A percentile compares a stretch with the other conserved stretches of the same genome.
These are phyloP conservation scores for Cladobotryum mycophilum DNA, from an alignment of 2,329 filamentous ascomycete species.

Conservation along the genomic window DNA sequence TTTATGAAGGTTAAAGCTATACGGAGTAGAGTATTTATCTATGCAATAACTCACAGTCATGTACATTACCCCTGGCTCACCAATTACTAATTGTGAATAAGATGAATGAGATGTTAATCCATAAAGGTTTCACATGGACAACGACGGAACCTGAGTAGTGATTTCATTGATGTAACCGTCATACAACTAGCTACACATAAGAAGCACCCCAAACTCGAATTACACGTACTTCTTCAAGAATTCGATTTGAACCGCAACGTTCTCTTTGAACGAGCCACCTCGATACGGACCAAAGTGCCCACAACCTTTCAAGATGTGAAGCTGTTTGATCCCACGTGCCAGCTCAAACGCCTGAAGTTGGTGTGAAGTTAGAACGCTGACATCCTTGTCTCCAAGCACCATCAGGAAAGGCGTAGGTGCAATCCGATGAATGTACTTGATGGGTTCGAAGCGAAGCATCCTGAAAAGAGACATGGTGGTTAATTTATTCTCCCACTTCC, in stretches of 20 bases:
- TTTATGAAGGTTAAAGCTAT: too few species aligned
- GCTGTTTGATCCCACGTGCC: constrained; percentile 11
- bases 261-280: constrained; percentile 5
- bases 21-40: too few species aligned
- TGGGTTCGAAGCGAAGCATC: constrained; percentile 5
- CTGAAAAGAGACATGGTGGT: constrained; percentile 7
- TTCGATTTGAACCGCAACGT: background rate
- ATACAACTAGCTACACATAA: too few species aligned
- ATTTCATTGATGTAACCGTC: too few species aligned
- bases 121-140: too few species aligned
- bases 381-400: constrained; percentile 10
- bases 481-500: constrained; percentile 11
- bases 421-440: constrained; percentile 12
- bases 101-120: too few species aligned
- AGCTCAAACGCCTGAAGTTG: constrained; percentile 12
- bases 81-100: too few species aligned
- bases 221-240: constrained; percentile 1
- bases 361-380: background rate
- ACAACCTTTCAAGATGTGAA: constrained; percentile 2
- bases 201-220: background rate
- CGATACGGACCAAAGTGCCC: constrained; percentile 10
- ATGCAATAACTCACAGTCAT: too few species aligned
- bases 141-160: too few species aligned
- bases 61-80: too few species aligned
- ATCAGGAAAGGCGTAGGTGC: constrained; percentile 13